Evolutionary conservation across 2,329 filamentous ascomycete species (phyloP), one percentile per base, ranked within the genome.

Genomic region (Aspergillus ruber): DNA sequence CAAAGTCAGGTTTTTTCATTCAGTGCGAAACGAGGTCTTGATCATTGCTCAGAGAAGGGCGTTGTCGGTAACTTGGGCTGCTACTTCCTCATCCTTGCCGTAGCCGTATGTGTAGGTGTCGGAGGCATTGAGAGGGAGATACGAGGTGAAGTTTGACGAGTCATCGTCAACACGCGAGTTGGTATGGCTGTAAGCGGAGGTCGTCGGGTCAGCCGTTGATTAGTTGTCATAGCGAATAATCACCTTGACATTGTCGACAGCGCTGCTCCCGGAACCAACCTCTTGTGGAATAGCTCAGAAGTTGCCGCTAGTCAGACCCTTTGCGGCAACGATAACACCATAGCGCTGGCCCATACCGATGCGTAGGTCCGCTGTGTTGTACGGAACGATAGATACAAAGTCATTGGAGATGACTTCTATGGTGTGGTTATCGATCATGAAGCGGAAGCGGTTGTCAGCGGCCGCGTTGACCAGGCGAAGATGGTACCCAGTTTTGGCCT

Each of bases 391-490:
- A 2, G 81, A 78, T 0, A 84, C 77, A 4, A 84, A 64, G 50
- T 83, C 82, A 13, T 65, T 68, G 0, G 74, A 71, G 35, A 85
- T 80, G 33, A 85, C 79, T 0, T 69, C 76, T 54, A 85, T 60
- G 0, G 59, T 73, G 60, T 85, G 82, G 44, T 76, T 74, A 36
- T 75, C 72, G 25, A 74, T 68, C 42, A 62, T 67, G 57, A 84
- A 81, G 40, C 56, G 58, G 45, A 56, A 65, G 23, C 55, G 49
- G 1, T 54, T 60, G n/a, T 63, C 56, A 6, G 53, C 50, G 0
- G 59, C 60, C 3, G 53, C 52, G 43, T 65, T 66, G 7, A 63
- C 50, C 2, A 67, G 32, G 2, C 63, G 50, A 12, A 66, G 47
- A 7, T 57, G 50, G 40, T 66, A 64, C 1, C 49, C 55, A 1